Evolutionary conservation across 1,284 basidiomycete species (phyloP).

Genomic region (Exobasidium rhododendri): DNA sequence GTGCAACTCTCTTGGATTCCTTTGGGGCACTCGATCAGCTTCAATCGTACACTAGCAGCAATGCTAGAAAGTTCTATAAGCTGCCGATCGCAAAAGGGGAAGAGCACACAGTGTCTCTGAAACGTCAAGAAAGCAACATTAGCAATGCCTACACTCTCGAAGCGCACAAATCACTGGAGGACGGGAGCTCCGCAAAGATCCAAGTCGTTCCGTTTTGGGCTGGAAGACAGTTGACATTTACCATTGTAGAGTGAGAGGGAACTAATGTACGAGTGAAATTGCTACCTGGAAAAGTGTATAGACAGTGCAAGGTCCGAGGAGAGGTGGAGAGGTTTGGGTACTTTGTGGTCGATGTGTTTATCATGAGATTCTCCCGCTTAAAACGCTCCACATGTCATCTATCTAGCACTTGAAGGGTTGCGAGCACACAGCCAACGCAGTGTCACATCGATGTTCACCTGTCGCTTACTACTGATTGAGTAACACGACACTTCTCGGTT

Average conservation of each 20-base stretch:
- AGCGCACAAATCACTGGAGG: slow-evolving; percentile 20
- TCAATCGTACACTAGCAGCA: slow-evolving; percentile 39
- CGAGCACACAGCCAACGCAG: slow-evolving; percentile 58
- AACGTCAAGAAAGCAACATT: slow-evolving; percentile 23
- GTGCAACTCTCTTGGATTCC: slow-evolving; percentile 49
- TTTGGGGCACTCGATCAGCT: slow-evolving; percentile 51
- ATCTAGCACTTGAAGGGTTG: slow-evolving; percentile 34
- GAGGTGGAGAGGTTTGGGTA: too few species aligned
- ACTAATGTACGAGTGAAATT: too few species aligned
- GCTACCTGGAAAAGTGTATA: too few species aligned
- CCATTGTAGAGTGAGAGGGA: slow-evolving; percentile 61
- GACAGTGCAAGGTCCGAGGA: too few species aligned
- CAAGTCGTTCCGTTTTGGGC: slow-evolving; percentile 86
- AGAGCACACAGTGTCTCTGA: slow-evolving; percentile 23
- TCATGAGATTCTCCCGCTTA: too few species aligned
- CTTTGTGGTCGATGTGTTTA: too few species aligned
- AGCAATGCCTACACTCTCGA: slow-evolving; percentile 45
- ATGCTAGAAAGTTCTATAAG: slow-evolving; percentile 51
- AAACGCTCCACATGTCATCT: too few species aligned
- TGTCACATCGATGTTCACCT: slow-evolving; percentile 73
- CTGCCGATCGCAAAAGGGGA: slow-evolving; percentile 14
- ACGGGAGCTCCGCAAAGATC: slow-evolving; percentile 43
- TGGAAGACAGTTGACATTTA: slow-evolving; percentile 78
- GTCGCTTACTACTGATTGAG: slow-evolving; percentile 77
- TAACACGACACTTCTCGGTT: slow-evolving; percentile 59